phyloP scores from a whole-genome alignment of 2,329 filamentous ascomycete species.

The Zymoseptoria passerinii region DNA sequence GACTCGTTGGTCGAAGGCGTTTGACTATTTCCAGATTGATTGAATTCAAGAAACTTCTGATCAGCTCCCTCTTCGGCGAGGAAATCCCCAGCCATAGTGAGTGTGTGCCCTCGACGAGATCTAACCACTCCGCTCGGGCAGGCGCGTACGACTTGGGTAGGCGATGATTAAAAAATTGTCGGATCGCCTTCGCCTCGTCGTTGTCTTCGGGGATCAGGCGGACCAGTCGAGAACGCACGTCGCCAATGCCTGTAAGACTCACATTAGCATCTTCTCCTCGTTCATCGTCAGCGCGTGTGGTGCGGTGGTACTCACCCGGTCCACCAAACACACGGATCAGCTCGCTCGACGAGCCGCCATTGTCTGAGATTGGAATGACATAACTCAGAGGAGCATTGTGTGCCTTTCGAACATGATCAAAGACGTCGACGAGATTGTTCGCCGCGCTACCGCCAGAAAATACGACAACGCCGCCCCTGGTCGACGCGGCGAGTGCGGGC shows the following conservation, averaged over 20 bases:
- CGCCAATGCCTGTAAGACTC: conserved; percentile 50
- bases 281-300: neutral
- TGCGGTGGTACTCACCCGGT: conserved; percentile 51
- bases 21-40: conserved; percentile 45
- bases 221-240: conserved; percentile 66
- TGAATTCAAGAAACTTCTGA: conserved; percentile 43
- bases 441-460: conserved; percentile 71
- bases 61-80: conserved; percentile 44
- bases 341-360: conserved; percentile 89
- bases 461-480: conserved; percentile 58
- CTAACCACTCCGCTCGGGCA: conserved; percentile 74
- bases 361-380: conserved; percentile 92
- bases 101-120: conserved; percentile 78
- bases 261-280: conserved; percentile 2
- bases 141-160: conserved; percentile 53
- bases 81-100: conserved; percentile 57
- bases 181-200: conserved; percentile 64
- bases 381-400: conserved; percentile 66
- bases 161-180: conserved; percentile 78
- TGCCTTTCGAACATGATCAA: conserved; percentile 52
- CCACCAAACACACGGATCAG: conserved; percentile 91
- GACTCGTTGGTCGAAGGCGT: conserved; percentile 37
- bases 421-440: conserved; percentile 88
- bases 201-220: conserved; percentile 69
- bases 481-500: conserved; percentile 16